Evolutionary conservation across 225 moss, liverwort and hornwort species (phyloP).

Genomic region (Climacium dendroides): DNA sequence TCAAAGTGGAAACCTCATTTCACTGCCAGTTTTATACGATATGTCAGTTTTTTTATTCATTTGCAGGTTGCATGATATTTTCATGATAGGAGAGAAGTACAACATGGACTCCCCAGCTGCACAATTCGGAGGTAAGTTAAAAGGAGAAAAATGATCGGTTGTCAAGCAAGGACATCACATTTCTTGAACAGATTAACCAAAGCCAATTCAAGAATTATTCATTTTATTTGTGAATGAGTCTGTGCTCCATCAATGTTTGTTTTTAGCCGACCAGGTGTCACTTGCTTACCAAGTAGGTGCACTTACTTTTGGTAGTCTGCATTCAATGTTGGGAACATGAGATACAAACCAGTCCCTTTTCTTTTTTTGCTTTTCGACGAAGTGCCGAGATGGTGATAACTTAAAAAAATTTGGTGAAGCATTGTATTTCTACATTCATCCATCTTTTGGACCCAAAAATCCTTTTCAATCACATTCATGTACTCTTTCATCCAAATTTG

Average conservation of each 20-base stretch:
- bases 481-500: too few relatives aligned
- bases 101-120: neutral
- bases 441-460: too few relatives aligned
- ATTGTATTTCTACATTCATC: too few relatives aligned
- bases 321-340: neutral
- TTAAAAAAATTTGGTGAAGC: too few relatives aligned
- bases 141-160: neutral
- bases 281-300: neutral
- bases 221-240: neutral
- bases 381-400: too few relatives aligned
- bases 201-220: neutral
- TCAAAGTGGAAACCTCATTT: neutral
- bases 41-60: neutral
- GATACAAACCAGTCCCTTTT: too few relatives aligned
- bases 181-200: neutral
- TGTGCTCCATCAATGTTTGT: neutral
- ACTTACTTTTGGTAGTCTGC: neutral
- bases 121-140: neutral
- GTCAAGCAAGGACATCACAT: neutral
- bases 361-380: too few relatives aligned
- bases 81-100: neutral
- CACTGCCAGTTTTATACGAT: neutral
- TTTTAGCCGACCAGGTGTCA: neutral
- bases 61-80: neutral
- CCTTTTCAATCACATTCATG: too few relatives aligned